A percentile compares a stretch with the other conserved stretches of the same genome.
phyloP scores from a whole-genome alignment of 1,139 yeast species.

The Sugiyamaella grinbergsii region DNA sequence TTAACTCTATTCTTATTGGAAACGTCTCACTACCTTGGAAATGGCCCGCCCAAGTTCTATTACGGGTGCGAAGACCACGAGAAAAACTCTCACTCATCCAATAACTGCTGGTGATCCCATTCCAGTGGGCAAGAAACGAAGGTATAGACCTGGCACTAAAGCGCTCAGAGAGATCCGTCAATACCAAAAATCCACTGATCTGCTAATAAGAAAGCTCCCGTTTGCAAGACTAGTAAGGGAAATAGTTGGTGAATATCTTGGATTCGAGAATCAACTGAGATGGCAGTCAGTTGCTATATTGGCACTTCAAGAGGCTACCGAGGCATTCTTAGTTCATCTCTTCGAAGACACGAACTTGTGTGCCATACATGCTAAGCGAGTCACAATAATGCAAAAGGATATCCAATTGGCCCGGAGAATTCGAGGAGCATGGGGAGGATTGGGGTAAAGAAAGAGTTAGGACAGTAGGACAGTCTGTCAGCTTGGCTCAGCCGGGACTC shows the following conservation, averaged over 20 bases:
- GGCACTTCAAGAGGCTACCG: slow-evolving; percentile 92
- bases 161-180: slow-evolving; percentile 78
- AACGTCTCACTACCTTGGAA: neutral
- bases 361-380: slow-evolving; percentile 91
- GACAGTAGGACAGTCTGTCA: neutral
- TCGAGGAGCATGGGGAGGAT: slow-evolving; percentile 52
- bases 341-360: slow-evolving; percentile 89
- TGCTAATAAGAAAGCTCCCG: slow-evolving; percentile 81
- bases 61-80: slow-evolving; percentile 9
- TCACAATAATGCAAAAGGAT: slow-evolving; percentile 92
- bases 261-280: slow-evolving; percentile 56
- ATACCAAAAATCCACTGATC: slow-evolving; percentile 76
- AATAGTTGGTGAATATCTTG: slow-evolving; percentile 65
- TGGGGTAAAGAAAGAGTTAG: neutral
- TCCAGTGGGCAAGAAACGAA: slow-evolving; percentile 43
- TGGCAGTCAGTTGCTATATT: slow-evolving; percentile 90
- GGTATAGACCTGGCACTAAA: slow-evolving; percentile 70
- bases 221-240: slow-evolving; percentile 85
- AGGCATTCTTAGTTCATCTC: slow-evolving; percentile 80
- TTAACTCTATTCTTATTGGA: no score
- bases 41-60: slow-evolving; percentile 13
- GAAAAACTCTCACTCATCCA: slow-evolving; percentile 3
- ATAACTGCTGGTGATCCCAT: slow-evolving; percentile 5
- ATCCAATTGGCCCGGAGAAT: slow-evolving; percentile 88
- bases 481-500: neutral